Evolutionary conservation across 148 eudicot species (phyloP).

Genomic region (Rhododendron simsii): DNA sequence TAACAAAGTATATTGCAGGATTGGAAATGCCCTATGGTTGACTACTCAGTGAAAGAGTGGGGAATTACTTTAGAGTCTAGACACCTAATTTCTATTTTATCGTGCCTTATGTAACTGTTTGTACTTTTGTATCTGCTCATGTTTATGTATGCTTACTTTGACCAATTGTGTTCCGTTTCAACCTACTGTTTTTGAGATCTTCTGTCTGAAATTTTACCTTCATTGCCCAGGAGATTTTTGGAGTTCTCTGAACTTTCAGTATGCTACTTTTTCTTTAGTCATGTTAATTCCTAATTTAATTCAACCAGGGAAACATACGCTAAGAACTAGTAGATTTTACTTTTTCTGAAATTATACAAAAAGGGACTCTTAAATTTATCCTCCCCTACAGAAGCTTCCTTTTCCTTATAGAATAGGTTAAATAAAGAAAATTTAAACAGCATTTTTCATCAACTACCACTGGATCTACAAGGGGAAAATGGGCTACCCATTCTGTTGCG

Average conservation of each 20-base stretch:
- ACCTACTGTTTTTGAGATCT: neutral
- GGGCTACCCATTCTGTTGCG: neutral
- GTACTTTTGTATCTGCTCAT: neutral
- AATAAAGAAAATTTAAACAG: neutral
- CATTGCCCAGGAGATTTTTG: neutral
- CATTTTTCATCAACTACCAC: neutral
- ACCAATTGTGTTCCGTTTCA: too few species aligned
- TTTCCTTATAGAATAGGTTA: neutral
- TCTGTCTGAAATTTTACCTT: neutral
- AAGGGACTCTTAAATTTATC: neutral
- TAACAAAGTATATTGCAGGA: neutral
- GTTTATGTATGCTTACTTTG: neutral
- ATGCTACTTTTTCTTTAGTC: neutral
- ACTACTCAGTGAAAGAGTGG: neutral
- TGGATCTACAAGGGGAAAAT: neutral
- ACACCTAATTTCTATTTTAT: neutral
- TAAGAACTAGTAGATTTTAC: neutral
- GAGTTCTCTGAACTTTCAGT: neutral
- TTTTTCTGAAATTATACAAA: neutral
- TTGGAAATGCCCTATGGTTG: neutral
- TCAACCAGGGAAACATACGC: neutral
- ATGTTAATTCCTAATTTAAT: neutral
- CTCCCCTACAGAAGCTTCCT: neutral
- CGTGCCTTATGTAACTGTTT: neutral
- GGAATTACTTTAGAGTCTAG: neutral